Conservation (phyloP, 106 monocot genomes). For the Dioscorea dumetorum region DNA sequence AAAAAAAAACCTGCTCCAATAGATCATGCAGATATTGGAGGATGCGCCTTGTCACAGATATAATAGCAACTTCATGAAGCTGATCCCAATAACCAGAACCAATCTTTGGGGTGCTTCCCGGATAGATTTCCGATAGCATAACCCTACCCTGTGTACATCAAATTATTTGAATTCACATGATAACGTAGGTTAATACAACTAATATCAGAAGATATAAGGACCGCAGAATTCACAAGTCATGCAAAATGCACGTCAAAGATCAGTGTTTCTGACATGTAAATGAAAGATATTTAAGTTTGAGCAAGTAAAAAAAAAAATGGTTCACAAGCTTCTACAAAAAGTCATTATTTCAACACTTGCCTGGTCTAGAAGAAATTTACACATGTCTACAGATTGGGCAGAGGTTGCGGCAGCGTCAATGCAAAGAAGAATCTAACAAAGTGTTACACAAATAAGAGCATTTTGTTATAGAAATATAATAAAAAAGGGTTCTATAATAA, state of each 20-base stretch:
- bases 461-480: background rate
- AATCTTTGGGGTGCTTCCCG: conserved; percentile 55
- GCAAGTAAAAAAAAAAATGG: no score
- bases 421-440: conserved; percentile 76
- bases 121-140: conserved; percentile 79
- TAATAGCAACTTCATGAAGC: conserved; percentile 64
- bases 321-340: no score
- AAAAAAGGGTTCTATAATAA: background rate
- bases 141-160: conserved; percentile 39
- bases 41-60: conserved; percentile 49
- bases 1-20: conserved; percentile 60
- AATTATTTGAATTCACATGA: background rate
- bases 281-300: background rate
- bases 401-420: conserved; percentile 83
- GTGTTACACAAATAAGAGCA: background rate
- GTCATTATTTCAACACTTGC: conserved; percentile 20
- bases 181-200: no score
- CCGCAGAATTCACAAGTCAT: no score
- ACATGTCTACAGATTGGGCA: conserved; percentile 57
- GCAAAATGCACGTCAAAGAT: no score
- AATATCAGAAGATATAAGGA: no score
- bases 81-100: conserved; percentile 77
- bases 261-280: background rate
- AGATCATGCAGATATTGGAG: conserved; percentile 73
- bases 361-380: conserved; percentile 73